These are phyloP conservation scores for Neurospora sp. DNA, from an alignment of 495 filamentous ascomycete genomes.

Conservation along the genomic window DNA sequence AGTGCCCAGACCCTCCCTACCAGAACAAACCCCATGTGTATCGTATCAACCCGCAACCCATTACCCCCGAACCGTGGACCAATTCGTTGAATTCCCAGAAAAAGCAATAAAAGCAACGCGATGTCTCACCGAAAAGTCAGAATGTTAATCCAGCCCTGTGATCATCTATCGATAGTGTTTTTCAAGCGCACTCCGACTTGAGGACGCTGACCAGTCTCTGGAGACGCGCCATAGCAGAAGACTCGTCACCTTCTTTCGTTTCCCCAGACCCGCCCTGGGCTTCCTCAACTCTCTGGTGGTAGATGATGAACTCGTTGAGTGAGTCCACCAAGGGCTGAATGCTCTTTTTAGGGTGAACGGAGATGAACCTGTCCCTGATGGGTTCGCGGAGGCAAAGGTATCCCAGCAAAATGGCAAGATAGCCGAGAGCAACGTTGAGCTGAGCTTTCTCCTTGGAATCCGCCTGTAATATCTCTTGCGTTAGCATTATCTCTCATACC, in stretches of 20 bases:
- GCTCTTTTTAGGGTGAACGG: slow-evolving; percentile 46
- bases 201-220: slow-evolving; percentile 37
- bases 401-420: slow-evolving; percentile 75
- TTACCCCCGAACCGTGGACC: neutral
- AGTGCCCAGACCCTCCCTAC: neutral
- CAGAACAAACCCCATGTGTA: neutral
- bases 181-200: slow-evolving; percentile 2
- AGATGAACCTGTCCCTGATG: slow-evolving; percentile 39
- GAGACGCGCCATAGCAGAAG: slow-evolving; percentile 48
- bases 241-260: slow-evolving; percentile 26
- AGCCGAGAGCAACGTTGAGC: slow-evolving; percentile 82
- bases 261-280: slow-evolving; percentile 37
- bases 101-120: neutral
- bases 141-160: neutral
- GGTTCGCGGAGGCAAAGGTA: slow-evolving; percentile 57
- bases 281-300: slow-evolving; percentile 65
- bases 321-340: slow-evolving; percentile 60
- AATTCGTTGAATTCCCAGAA: neutral
- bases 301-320: slow-evolving; percentile 72
- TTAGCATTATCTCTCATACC: slow-evolving; percentile 33
- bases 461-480: slow-evolving; percentile 42
- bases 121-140: neutral
- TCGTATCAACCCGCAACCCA: neutral
- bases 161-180: neutral
- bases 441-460: slow-evolving; percentile 76